Conservation (phyloP, 2,329 filamentous ascomycete species). For the Aspergillus spinulosporus region DNA sequence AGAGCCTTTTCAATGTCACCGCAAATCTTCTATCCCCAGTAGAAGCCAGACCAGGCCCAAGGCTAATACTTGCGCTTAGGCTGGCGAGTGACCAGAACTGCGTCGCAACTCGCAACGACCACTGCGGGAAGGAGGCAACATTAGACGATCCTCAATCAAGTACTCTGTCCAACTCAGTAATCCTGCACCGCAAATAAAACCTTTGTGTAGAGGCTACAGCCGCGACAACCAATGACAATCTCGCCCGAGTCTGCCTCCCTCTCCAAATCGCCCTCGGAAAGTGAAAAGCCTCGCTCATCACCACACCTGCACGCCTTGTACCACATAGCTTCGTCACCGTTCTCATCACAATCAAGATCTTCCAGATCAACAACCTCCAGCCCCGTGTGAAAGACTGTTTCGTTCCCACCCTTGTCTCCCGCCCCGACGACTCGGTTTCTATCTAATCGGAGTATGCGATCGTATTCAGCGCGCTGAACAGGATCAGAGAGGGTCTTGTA, state of each 20-base stretch:
- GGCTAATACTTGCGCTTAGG: no score
- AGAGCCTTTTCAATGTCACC: no score
- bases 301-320: conserved; percentile 59
- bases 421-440: conserved; percentile 26
- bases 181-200: conserved; percentile 58
- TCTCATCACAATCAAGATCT: conserved; percentile 48
- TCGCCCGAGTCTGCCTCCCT: conserved; percentile 54
- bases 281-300: conserved; percentile 55
- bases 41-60: no score
- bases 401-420: conserved; percentile 30
- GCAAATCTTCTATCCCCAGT: no score
- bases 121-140: neutral
- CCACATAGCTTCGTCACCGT: conserved; percentile 51
- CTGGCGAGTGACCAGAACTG: no score
- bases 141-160: neutral
- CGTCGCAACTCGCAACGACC: neutral
- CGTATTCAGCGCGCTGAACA: conserved; percentile 49
- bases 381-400: conserved; percentile 50
- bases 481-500: conserved; percentile 56
- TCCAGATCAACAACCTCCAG: conserved; percentile 60
- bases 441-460: conserved; percentile 44
- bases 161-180: conserved; percentile 5
- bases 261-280: conserved; percentile 57
- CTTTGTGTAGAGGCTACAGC: conserved; percentile 65
- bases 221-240: conserved; percentile 60